A percentile compares a stretch with the other conserved stretches of the same genome.
Conservation (phyloP, 2,329 filamentous ascomycete genomes). For the Colletotrichum trifolii region DNA sequence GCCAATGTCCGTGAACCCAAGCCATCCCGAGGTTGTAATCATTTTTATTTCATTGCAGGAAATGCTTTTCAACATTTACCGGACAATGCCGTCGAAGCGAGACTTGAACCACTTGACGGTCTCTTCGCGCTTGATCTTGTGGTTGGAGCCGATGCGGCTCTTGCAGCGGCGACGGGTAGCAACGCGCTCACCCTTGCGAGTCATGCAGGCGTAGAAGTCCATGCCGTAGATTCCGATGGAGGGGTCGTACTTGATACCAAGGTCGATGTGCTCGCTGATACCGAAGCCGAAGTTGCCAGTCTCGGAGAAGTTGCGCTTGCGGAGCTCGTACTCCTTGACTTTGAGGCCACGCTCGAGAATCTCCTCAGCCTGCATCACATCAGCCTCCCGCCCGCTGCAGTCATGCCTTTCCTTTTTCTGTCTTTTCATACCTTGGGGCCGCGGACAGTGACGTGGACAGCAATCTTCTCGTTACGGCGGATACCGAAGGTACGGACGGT, state of each 20-base stretch:
- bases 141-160: conserved; percentile 84
- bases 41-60: conserved; percentile 29
- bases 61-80: conserved; percentile 71
- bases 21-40: conserved; percentile 30
- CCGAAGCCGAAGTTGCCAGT: conserved; percentile 99
- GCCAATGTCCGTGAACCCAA: conserved; percentile 44
- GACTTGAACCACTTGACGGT: conserved; percentile 95
- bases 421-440: conserved; percentile 74
- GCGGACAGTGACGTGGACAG: conserved; percentile 99
- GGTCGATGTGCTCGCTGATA: conserved; percentile 99
- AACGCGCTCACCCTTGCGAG: conserved; percentile 97
- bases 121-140: conserved; percentile 95
- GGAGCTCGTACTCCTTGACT: conserved; percentile 99
- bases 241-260: conserved; percentile 99
- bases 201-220: conserved; percentile 99
- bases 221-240: conserved; percentile 99
- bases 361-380: conserved; percentile 80
- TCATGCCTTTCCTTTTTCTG: not conserved
- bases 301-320: conserved; percentile 99
- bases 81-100: conserved; percentile 98
- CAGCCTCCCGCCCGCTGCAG: not conserved
- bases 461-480: conserved; percentile 99
- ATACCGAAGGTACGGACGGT: conserved; percentile 99
- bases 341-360: conserved; percentile 99
- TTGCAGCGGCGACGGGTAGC: conserved; percentile 93